These are phyloP conservation scores for Exophiala sp. DNA, from an alignment of 2,329 filamentous ascomycete genomes.

Conservation along the genomic window DNA sequence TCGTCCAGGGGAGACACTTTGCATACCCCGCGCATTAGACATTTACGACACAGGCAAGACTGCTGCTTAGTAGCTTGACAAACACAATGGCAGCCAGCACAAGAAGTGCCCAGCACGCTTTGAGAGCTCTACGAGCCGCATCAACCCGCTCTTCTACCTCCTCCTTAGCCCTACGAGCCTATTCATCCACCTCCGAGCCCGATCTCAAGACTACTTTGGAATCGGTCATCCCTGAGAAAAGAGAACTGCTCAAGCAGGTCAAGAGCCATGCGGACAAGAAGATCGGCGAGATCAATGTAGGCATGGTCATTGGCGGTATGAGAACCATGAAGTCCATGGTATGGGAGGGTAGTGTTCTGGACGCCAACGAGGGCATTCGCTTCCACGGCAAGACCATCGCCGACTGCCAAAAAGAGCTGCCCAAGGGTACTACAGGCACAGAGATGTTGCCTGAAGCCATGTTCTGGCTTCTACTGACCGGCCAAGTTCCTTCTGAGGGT, in stretches of 20 bases:
- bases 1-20: background rate
- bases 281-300: constrained; percentile 88
- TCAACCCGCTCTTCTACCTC: constrained; percentile 19
- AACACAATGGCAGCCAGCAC: constrained; percentile 23
- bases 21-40: background rate
- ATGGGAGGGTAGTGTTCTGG: constrained; percentile 96
- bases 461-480: constrained; percentile 98
- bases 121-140: constrained; percentile 22
- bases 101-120: constrained; percentile 23
- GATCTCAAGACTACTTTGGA: constrained; percentile 86
- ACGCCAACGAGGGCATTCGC: constrained; percentile 93
- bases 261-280: constrained; percentile 79
- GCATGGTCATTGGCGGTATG: constrained; percentile 95
- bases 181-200: constrained; percentile 74
- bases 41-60: background rate
- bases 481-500: constrained; percentile 75
- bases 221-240: constrained; percentile 82
- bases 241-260: constrained; percentile 89
- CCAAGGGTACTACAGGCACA: constrained; percentile 85
- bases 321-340: constrained; percentile 96
- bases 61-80: background rate
- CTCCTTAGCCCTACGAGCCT: constrained; percentile 47
- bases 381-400: constrained; percentile 98
- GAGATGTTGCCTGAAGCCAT: constrained; percentile 99
- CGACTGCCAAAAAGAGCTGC: constrained; percentile 89